phyloP scores from a whole-genome alignment of 257 asterid species.

The Solanum sejunctum region DNA sequence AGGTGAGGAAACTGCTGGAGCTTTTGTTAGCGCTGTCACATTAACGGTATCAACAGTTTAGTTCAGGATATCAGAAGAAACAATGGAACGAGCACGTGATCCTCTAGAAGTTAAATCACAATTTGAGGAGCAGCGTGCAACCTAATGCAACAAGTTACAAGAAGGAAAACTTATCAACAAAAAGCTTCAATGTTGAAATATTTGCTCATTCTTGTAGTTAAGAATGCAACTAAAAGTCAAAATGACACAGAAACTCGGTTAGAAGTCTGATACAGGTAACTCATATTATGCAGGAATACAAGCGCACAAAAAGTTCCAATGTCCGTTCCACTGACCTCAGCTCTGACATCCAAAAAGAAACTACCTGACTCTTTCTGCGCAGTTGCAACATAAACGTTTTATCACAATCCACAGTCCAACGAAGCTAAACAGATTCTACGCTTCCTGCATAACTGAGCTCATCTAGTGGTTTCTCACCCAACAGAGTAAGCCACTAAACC shows the following conservation, averaged over 20 bases:
- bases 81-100: not conserved
- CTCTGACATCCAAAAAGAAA: not conserved
- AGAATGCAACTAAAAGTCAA: not conserved
- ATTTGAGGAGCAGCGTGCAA: no score
- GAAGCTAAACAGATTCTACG: not conserved
- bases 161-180: no score
- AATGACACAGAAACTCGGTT: not conserved
- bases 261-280: not conserved
- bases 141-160: no score
- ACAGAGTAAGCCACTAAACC: not conserved
- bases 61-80: not conserved
- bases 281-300: not conserved
- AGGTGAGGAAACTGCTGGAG: not conserved
- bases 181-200: no score
- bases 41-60: not conserved
- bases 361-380: not conserved
- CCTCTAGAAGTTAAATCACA: not conserved
- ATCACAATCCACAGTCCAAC: not conserved
- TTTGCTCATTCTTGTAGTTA: no score
- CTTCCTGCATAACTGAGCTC: not conserved
- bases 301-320: not conserved
- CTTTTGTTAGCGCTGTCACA: not conserved
- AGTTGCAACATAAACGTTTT: not conserved
- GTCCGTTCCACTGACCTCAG: not conserved
- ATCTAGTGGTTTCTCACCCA: not conserved